A percentile compares a stretch with the other conserved stretches of the same genome.
phyloP scores from a whole-genome alignment of 176 grass and related monocot genomes.

The Eleusine indica region DNA sequence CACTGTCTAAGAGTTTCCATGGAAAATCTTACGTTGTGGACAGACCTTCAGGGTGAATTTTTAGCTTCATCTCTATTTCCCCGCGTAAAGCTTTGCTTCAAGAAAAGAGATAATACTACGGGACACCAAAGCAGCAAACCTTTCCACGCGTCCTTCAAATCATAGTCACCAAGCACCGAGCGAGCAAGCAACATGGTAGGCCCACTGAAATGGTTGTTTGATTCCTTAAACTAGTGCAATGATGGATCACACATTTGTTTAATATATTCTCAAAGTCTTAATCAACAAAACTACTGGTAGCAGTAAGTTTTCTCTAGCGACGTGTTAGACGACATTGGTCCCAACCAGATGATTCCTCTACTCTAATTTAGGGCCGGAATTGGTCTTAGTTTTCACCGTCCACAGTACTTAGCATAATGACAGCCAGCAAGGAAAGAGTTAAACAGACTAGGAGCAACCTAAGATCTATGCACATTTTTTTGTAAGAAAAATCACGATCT shows the following conservation, averaged over 20 bases:
- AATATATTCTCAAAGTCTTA: background rate
- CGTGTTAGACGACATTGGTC: background rate
- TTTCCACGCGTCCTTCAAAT: conserved; percentile 15
- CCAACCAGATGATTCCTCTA: background rate
- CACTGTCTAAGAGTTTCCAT: too few relatives aligned
- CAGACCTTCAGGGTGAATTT: background rate
- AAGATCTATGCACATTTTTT: background rate
- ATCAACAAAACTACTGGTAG: background rate
- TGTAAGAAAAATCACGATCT: too few relatives aligned
- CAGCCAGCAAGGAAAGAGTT: background rate
- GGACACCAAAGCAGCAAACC: background rate
- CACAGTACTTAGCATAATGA: background rate
- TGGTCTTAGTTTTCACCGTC: background rate
- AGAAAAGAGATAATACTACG: background rate
- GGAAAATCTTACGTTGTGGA: too few relatives aligned
- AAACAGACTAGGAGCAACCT: background rate
- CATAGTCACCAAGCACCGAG: conserved; percentile 17
- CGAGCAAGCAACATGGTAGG: conserved; percentile 35
- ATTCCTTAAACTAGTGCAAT: conserved; percentile 21
- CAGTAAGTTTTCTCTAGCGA: background rate
- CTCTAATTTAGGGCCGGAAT: background rate
- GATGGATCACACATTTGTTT: background rate
- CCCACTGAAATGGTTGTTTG: background rate
- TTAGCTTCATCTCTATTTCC: background rate
- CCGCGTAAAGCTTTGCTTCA: background rate